Evolutionary conservation across 108 stramenopile genomes (phyloP).

Genomic region (Fragilaria crotonensis): DNA sequence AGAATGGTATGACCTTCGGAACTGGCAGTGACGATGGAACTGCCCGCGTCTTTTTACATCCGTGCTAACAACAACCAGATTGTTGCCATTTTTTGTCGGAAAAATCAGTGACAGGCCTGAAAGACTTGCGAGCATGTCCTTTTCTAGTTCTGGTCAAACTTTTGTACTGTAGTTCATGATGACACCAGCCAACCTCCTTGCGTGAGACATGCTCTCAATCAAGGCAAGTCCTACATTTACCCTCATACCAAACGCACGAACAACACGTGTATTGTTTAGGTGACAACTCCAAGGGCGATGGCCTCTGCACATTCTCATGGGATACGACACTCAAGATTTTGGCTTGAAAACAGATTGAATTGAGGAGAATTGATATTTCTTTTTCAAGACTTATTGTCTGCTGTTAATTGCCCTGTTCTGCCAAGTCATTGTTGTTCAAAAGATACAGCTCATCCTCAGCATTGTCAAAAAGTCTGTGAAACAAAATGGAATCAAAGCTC

Average conservation of each 20-base stretch:
- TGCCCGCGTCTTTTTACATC: slow-evolving; percentile 92
- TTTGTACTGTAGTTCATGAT: slow-evolving; percentile 86
- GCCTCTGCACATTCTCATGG: slow-evolving; percentile 96
- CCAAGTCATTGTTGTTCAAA: too few relatives aligned
- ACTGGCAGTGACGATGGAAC: slow-evolving; percentile 94
- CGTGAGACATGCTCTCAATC: slow-evolving; percentile 66
- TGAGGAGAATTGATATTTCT: too few relatives aligned
- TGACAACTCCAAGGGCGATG: slow-evolving; percentile 84
- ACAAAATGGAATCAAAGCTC: too few relatives aligned
- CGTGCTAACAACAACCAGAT: slow-evolving; percentile 89
- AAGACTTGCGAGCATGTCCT: slow-evolving; percentile 77
- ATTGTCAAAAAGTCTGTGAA: too few relatives aligned
- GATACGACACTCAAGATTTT: slow-evolving; percentile 91
- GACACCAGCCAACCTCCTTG: slow-evolving; percentile 60
- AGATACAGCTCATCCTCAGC: too few relatives aligned
- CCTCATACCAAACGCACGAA: slow-evolving; percentile 82
- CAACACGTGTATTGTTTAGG: slow-evolving; percentile 94
- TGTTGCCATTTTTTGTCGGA: slow-evolving; percentile 79
- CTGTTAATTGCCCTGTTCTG: too few relatives aligned
- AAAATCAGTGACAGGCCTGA: slow-evolving; percentile 27
- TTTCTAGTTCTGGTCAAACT: slow-evolving; percentile 70
- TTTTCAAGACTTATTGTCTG: too few relatives aligned
- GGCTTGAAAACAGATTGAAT: too few relatives aligned
- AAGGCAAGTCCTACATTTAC: slow-evolving; percentile 41
- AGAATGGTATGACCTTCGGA: slow-evolving; percentile 84